Evolutionary conservation across 768 basidiomycete species (phyloP).

Genomic region (Hericium erinaceus): DNA sequence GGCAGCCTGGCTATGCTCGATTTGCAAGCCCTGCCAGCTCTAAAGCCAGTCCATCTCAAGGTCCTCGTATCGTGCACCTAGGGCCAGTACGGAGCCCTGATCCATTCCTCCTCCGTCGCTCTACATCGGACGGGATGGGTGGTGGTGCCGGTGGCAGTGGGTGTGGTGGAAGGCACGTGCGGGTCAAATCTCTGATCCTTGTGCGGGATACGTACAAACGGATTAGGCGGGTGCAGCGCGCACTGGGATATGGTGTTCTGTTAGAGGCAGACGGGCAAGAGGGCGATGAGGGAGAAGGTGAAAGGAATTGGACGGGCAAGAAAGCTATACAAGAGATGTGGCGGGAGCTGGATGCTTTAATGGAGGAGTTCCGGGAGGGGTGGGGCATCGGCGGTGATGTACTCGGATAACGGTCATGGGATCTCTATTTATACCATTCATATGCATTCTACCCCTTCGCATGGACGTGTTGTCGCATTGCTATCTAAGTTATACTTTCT

Average conservation of each 20-base stretch:
- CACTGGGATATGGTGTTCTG: constrained; percentile 52
- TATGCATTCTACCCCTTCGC: too few relatives aligned
- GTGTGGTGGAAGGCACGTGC: constrained; percentile 2
- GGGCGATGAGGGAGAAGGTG: constrained; percentile 15
- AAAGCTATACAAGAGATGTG: constrained; percentile 11
- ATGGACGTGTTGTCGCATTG: too few relatives aligned
- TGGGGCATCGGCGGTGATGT: not conserved
- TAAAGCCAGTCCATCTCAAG: constrained; percentile 24
- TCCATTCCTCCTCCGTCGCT: constrained; percentile 5
- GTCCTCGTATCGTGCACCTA: constrained; percentile 50
- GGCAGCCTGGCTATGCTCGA: constrained; percentile 34
- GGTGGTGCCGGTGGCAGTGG: constrained; percentile 2
- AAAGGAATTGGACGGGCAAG: constrained; percentile 24
- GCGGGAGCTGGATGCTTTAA: constrained; percentile 15
- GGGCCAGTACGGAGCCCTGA: constrained; percentile 37
- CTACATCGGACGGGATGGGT: constrained; percentile 2
- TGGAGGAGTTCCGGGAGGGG: constrained; percentile 11
- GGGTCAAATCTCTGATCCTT: constrained; percentile 41
- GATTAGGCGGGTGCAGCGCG: constrained; percentile 51
- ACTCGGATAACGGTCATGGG: not conserved
- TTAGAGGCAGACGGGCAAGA: constrained; percentile 36
- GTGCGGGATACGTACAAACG: constrained; percentile 50
- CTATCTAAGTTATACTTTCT: too few relatives aligned
- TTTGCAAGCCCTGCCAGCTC: constrained; percentile 26
- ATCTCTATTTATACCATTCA: too few relatives aligned